Base-by-base conservation (phyloP, 2,329 filamentous ascomycete species). In the Ophiostoma quercus region DNA sequence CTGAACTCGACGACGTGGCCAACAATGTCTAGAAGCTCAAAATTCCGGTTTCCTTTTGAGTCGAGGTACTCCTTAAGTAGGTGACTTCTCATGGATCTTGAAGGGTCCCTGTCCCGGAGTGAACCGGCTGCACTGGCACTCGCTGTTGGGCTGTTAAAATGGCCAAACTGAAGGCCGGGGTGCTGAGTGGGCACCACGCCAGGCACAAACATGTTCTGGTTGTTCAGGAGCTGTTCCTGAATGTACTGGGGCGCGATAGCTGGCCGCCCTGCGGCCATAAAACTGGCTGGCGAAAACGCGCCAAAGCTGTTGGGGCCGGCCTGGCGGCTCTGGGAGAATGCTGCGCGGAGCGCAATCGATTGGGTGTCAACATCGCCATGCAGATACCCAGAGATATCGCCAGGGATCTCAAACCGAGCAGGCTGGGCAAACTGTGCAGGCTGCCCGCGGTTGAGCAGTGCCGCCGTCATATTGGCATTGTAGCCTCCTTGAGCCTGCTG, bases 1-100 rank as follows among this genome's bases (percentile, higher is more conserved):
- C 92, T 94, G 78, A 98, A 98, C 77, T 97, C 94, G 0, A 96
- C 93, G 51, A 98, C 87, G 76, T 96, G 88, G 69, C 87, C 86
- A 77, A 92, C 94, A 62, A 98, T 94, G 73, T 97, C 92, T 84
- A 88, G 94, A 11, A 99, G 83, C 75, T 97, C 93, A 76, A 88
- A 96, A 22, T 88, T 87, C 78, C 83, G 85, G 78, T 84, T 92
- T 0, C 86, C 87, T 78, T 93, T 96, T 0, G 65, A 70, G 12
- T 85, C 84, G 60, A 91, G 88, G 79, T 96, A 97, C 39, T 96
- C 92, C 72, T 94, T 90, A 1, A 97, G 82, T 9, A 94, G 80
- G 16, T 84, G 80, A 77, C 92, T 96, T 75, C 92, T 86, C 16
- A 90, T 66, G 12, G 29, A 29, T 29, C 51, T 54, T 19, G 41